Base-by-base conservation (phyloP, 129 eudicot species). In the Pulicaria dysenterica region DNA sequence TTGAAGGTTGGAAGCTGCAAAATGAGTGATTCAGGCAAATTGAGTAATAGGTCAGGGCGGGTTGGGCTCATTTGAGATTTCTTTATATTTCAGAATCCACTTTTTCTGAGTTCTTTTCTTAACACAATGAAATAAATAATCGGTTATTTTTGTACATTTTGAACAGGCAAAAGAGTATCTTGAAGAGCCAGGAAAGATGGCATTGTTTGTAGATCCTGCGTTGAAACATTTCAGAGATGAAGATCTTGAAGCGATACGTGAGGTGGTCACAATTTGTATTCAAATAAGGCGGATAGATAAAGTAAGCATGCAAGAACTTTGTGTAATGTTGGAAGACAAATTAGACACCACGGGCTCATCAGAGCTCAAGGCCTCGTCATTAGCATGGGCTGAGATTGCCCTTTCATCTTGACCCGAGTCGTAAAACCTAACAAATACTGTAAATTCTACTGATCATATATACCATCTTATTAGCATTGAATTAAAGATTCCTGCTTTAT, bases 371-470 rank as follows among this genome's bases (percentile, higher is more conserved):
- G 90, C 96, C 17, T 92, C 98, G 10, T 85, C 96, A 11, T 64
- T 94, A 62, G 97, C 99, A 4, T 94, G 99, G 99, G 99, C 97
- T 38, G 99, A 90, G 69, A 85, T 94, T 8, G 86, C 89, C 6
- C 94, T 94, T 68, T 80, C 90, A 3, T 69, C 93, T 3, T 93
- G 82, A 86, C 85, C 80, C 36, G 77, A 50, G 36, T 64, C 34
- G 19, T 34, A 50, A 15, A 65, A 57, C 75, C 83, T 81, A 83
- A 83, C 89, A 75, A 10, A 73, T 70, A 82, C 79, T 69, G 89
- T 89, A 85, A 77, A 87, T 85, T 42, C 49, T 73, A 65, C 76
- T 47, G 55, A 41, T 76, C 81, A 36, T 75, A 78, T 48, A 80
- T 47, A 60, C 17, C 16, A 44, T 66, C 65, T 58, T 11, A 6